Conservation (phyloP, 2,329 filamentous ascomycete genomes). For the Huntiella omanensis region DNA sequence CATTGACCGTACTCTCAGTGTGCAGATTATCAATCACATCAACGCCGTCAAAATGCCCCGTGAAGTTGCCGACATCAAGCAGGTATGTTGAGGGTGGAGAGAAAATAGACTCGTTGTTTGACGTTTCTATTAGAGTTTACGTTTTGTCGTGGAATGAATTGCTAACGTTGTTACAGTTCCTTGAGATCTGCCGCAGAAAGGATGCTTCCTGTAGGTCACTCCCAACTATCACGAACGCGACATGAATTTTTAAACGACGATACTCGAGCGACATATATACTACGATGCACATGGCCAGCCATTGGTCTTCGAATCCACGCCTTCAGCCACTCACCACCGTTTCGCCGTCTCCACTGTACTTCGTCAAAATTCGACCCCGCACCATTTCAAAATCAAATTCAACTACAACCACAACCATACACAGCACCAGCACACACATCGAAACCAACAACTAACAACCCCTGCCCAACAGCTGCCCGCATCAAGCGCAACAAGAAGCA, state of each 20-base stretch:
- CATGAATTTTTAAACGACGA: background rate
- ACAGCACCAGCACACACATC: background rate
- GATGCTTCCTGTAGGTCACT: conserved; percentile 85
- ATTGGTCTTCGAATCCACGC: too few species aligned
- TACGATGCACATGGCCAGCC: too few species aligned
- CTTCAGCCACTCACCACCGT: background rate
- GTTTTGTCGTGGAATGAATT: background rate
- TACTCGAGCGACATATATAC: too few species aligned
- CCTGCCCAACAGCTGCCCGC: conserved; percentile 45
- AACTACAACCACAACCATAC: too few species aligned
- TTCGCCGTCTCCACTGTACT: background rate
- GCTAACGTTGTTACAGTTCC: conserved; percentile 47
- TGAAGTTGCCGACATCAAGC: conserved; percentile 97
- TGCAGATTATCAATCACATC: conserved; percentile 12
- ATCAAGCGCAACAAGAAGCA: conserved; percentile 91
- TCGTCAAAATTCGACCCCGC: background rate
- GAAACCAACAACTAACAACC: background rate
- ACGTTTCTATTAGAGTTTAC: background rate
- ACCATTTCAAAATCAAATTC: too few species aligned
- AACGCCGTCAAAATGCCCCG: conserved; percentile 63
- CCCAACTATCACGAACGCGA: background rate
- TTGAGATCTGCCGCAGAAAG: conserved; percentile 99
- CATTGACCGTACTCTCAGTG: conserved; percentile 11
- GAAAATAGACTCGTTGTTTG: background rate
- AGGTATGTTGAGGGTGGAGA: conserved; percentile 26